phyloP scores from a whole-genome alignment of 441 rosid species.

The Pelargonium myrrhifolium region DNA sequence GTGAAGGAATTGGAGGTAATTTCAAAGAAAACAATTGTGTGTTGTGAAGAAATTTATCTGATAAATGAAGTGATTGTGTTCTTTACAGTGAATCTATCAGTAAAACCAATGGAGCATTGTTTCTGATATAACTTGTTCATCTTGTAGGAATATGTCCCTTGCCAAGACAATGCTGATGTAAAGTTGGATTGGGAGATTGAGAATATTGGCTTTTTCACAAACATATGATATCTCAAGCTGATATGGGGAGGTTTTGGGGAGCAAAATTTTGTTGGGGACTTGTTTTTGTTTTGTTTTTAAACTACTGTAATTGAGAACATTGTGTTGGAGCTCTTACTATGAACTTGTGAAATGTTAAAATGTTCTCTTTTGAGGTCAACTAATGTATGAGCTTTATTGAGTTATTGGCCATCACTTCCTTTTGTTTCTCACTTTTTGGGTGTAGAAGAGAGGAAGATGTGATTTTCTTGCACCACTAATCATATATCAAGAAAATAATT shows the following conservation, averaged over 20 bases:
- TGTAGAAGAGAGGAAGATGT: no score
- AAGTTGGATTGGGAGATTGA: constrained; percentile 64
- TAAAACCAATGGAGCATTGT: not conserved
- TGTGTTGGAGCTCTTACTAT: not conserved
- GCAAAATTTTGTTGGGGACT: constrained; percentile 28
- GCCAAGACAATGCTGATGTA: constrained; percentile 49
- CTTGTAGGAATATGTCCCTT: constrained; percentile 54
- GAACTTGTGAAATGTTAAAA: constrained; percentile 3
- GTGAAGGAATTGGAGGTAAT: constrained; percentile 64
- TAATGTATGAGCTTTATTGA: not conserved
- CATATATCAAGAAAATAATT: no score
- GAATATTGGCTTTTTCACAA: constrained; percentile 18
- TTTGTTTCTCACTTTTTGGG: not conserved
- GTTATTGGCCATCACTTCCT: not conserved
- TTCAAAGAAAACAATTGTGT: not conserved
- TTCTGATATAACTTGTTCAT: not conserved
- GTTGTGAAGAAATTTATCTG: not conserved
- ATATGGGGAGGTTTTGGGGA: constrained; percentile 17
- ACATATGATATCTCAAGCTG: constrained; percentile 40
- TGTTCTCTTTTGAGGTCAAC: not conserved
- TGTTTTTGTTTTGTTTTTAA: constrained; percentile 5
- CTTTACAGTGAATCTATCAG: not conserved
- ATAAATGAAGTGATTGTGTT: not conserved
- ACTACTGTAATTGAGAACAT: not conserved
- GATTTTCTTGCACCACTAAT: no score